These are phyloP conservation scores for Boletus rubroflammeus DNA, from an alignment of 768 basidiomycete genomes.

Conservation along the genomic window DNA sequence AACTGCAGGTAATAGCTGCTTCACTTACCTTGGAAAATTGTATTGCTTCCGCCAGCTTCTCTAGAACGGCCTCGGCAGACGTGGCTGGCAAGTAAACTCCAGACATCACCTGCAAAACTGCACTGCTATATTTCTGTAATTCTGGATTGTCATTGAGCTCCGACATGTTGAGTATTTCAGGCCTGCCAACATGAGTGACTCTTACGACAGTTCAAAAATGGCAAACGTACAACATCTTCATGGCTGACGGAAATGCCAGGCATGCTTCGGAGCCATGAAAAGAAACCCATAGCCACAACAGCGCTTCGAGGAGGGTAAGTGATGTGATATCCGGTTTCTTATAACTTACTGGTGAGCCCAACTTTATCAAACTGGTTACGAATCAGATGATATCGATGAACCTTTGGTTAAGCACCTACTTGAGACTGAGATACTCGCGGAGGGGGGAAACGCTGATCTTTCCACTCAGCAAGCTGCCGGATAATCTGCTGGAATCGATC, in stretches of 20 bases:
- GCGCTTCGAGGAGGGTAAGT: slow-evolving; percentile 43
- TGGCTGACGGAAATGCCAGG: slow-evolving; percentile 72
- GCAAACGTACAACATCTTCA: slow-evolving; percentile 67
- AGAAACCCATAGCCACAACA: slow-evolving; percentile 78
- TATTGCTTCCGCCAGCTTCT: slow-evolving; percentile 65
- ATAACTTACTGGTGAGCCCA: slow-evolving; percentile 65
- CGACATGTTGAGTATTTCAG: slow-evolving; percentile 85
- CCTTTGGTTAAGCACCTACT: slow-evolving; percentile 32
- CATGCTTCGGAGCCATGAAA: slow-evolving; percentile 73
- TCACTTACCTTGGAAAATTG: slow-evolving; percentile 68
- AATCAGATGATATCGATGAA: slow-evolving; percentile 10
- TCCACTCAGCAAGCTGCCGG: slow-evolving; percentile 61
- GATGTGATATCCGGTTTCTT: neutral
- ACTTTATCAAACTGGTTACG: slow-evolving; percentile 77
- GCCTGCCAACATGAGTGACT: slow-evolving; percentile 42
- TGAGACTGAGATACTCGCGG: slow-evolving; percentile 83
- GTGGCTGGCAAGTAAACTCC: slow-evolving; percentile 71
- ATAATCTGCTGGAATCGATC: slow-evolving; percentile 55
- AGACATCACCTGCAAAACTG: slow-evolving; percentile 78
- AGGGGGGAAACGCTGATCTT: slow-evolving; percentile 73
- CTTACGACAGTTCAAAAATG: neutral
- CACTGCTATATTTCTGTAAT: slow-evolving; percentile 75
- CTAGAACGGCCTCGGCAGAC: slow-evolving; percentile 57
- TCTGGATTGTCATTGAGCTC: slow-evolving; percentile 86
- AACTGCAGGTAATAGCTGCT: neutral